Conservation (phyloP, 2,329 filamentous ascomycete genomes). For the Rutstroemia sp. region DNA sequence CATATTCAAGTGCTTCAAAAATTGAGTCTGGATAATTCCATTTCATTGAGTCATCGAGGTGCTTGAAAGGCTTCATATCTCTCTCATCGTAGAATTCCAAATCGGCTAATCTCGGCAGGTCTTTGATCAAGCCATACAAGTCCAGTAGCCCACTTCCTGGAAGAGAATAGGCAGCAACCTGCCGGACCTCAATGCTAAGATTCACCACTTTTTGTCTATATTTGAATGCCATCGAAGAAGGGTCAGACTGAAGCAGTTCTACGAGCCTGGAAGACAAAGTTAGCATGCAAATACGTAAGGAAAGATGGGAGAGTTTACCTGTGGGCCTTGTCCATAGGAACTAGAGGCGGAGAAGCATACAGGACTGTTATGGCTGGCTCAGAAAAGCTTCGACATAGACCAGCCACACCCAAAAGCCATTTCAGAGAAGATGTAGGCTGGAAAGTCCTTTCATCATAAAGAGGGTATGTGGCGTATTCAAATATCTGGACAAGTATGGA, state of each 20-base stretch:
- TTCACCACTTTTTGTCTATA: slow-evolving; percentile 28
- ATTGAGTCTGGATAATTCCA: slow-evolving; percentile 65
- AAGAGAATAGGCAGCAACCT: slow-evolving; percentile 45
- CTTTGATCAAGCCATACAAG: slow-evolving; percentile 49
- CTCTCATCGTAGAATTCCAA: slow-evolving; percentile 65
- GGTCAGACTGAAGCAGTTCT: slow-evolving; percentile 38
- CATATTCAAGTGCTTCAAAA: slow-evolving; percentile 53
- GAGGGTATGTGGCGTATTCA: slow-evolving; percentile 52
- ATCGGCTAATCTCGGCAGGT: slow-evolving; percentile 58
- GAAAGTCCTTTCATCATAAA: slow-evolving; percentile 38
- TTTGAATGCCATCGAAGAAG: slow-evolving; percentile 20
- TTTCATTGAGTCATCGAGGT: slow-evolving; percentile 46
- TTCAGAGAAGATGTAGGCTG: slow-evolving; percentile 37
- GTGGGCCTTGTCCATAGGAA: slow-evolving; percentile 41
- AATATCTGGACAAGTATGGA: slow-evolving; percentile 65
- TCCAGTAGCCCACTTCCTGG: slow-evolving; percentile 47
- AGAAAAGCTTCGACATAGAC: slow-evolving; percentile 55
- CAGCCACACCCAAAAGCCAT: slow-evolving; percentile 60
- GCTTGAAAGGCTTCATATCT: slow-evolving; percentile 60
- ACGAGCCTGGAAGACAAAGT: slow-evolving; percentile 32
- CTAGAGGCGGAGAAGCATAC: slow-evolving; percentile 62
- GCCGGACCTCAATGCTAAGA: slow-evolving; percentile 30
- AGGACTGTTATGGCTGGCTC: slow-evolving; percentile 69
- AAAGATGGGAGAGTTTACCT: slow-evolving; percentile 15
- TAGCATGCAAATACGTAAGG: background rate